A percentile compares a stretch with the other conserved stretches of the same genome.
Evolutionary conservation across 805 yeast genomes (phyloP).

Genomic region (Pichia exigua): DNA sequence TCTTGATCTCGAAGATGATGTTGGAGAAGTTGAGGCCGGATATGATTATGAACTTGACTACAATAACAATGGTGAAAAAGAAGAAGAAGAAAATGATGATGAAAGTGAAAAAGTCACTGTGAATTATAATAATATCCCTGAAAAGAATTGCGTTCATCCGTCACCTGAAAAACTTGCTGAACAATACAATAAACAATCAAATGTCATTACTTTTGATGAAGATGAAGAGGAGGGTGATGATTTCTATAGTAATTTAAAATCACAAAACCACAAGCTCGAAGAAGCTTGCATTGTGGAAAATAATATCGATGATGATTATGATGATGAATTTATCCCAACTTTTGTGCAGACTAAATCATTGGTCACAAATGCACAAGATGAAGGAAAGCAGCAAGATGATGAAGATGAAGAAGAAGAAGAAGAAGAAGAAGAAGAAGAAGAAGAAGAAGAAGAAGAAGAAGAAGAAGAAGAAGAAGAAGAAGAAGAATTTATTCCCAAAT

Average conservation of each 20-base stretch:
- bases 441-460: background rate
- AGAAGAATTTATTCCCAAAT: constrained; percentile 13
- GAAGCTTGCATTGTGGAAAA: constrained; percentile 7
- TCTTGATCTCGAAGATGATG: constrained; percentile 30
- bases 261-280: constrained; percentile 14
- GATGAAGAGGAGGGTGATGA: constrained; percentile 15
- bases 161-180: constrained; percentile 18
- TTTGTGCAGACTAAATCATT: constrained; percentile 30
- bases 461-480: background rate
- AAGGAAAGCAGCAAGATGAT: too few species aligned
- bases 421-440: constrained; percentile 8
- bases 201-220: constrained; percentile 9
- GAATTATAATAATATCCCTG: constrained; percentile 18
- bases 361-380: too few species aligned
- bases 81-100: constrained; percentile 17
- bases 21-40: constrained; percentile 31
- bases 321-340: constrained; percentile 47
- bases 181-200: constrained; percentile 17
- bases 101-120: constrained; percentile 24
- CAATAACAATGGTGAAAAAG: constrained; percentile 15
- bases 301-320: constrained; percentile 12
- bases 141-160: constrained; percentile 18
- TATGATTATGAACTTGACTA: constrained; percentile 33
- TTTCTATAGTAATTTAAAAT: constrained; percentile 14
- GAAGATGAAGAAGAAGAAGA: constrained; percentile 7